These are phyloP conservation scores for Termitomyces sp. DNA, from an alignment of 768 basidiomycete genomes.

Conservation along the genomic window DNA sequence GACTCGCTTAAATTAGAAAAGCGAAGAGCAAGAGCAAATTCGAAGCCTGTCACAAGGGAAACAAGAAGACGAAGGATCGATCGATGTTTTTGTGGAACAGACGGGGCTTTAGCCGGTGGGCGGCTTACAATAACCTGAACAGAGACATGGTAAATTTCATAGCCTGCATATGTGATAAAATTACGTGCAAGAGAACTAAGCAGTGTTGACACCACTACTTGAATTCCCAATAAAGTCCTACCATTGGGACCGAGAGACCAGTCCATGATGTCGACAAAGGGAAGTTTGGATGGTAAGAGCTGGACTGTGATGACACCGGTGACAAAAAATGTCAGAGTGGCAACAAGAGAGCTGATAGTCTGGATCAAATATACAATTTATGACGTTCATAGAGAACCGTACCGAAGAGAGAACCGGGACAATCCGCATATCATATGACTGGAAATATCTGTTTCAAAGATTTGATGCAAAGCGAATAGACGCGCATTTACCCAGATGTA, in stretches of 20 bases:
- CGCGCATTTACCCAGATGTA: constrained; percentile 47
- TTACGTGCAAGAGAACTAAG: constrained; percentile 25
- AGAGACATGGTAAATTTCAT: background rate
- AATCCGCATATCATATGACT: constrained; percentile 65
- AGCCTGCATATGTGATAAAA: constrained; percentile 11
- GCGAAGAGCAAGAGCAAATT: constrained; percentile 49
- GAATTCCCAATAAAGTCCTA: constrained; percentile 30
- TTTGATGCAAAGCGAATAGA: background rate
- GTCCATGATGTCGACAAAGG: constrained; percentile 23
- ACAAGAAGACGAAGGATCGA: constrained; percentile 30
- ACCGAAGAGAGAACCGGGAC: constrained; percentile 52
- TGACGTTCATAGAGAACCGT: constrained; percentile 8
- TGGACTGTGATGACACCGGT: constrained; percentile 42
- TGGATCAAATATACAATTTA: constrained; percentile 3
- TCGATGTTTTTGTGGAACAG: constrained; percentile 6
- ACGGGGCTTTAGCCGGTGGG: constrained; percentile 4
- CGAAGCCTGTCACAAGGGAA: constrained; percentile 34
- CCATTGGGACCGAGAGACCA: constrained; percentile 36
- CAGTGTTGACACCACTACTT: constrained; percentile 25
- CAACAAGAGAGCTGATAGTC: constrained; percentile 41
- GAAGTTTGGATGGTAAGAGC: constrained; percentile 29
- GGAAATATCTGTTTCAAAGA: background rate
- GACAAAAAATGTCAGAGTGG: constrained; percentile 47
- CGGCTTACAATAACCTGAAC: constrained; percentile 3
- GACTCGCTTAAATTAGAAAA: constrained; percentile 50